These are phyloP conservation scores for Ophiostoma ips DNA, from an alignment of 2,329 filamentous ascomycete species.

Conservation along the genomic window DNA sequence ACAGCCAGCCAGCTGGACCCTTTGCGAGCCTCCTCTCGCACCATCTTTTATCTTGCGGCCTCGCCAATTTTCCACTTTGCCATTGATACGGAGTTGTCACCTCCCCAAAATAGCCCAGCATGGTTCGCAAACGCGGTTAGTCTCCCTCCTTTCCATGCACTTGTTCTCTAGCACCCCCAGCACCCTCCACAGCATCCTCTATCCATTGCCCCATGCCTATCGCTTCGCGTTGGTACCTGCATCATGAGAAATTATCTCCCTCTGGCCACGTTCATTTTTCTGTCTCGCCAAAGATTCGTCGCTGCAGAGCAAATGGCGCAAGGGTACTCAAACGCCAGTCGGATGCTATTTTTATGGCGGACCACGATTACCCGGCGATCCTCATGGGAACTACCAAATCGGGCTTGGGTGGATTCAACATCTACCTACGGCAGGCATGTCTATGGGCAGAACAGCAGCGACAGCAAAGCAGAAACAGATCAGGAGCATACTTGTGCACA, in stretches of 20 bases:
- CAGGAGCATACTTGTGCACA: too few relatives aligned
- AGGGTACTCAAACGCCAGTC: background rate
- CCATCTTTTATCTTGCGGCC: background rate
- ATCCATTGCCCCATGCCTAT: background rate
- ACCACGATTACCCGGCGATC: background rate
- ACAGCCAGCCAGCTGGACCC: too few relatives aligned
- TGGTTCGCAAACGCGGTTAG: slow-evolving; percentile 43
- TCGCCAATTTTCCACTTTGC: background rate
- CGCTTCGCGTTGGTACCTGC: background rate
- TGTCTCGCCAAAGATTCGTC: background rate
- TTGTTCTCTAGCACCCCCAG: background rate
- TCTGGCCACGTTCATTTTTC: background rate
- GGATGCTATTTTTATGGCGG: background rate
- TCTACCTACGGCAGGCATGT: background rate
- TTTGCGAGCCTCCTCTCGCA: too few relatives aligned
- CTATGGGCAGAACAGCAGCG: too few relatives aligned
- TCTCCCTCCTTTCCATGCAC: slow-evolving; percentile 16
- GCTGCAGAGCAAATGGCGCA: background rate
- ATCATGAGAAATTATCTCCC: background rate
- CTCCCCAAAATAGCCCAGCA: slow-evolving; percentile 19
- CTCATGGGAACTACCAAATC: background rate
- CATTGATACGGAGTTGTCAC: background rate
- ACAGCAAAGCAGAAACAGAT: too few relatives aligned
- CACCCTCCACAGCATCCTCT: slow-evolving; percentile 9
- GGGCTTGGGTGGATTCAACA: background rate